Evolutionary conservation across 2,329 filamentous ascomycete species (phyloP).

Genomic region (Colletotrichum sansevieriae): DNA sequence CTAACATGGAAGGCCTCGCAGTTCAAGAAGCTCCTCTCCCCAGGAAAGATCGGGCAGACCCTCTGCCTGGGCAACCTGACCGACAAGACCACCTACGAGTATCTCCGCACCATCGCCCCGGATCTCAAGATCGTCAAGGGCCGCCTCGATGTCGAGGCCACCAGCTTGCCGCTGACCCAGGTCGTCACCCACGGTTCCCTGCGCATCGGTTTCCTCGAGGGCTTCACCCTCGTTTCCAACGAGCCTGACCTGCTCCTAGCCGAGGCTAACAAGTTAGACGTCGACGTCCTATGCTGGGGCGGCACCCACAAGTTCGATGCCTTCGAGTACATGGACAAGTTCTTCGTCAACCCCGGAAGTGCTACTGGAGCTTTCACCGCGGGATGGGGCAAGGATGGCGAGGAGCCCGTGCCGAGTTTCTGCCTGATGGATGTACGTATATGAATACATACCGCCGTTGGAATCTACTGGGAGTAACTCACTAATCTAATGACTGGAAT

Average conservation of each 20-base stretch:
- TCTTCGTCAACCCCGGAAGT: slow-evolving; percentile 78
- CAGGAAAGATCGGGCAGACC: slow-evolving; percentile 86
- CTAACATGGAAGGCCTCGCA: slow-evolving; percentile 49
- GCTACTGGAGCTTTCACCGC: slow-evolving; percentile 74
- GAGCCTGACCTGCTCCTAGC: slow-evolving; percentile 76
- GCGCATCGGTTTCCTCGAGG: slow-evolving; percentile 76
- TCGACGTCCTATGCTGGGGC: slow-evolving; percentile 77
- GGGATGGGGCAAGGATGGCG: slow-evolving; percentile 69
- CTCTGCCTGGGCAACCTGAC: slow-evolving; percentile 85
- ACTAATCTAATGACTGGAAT: slow-evolving; percentile 47
- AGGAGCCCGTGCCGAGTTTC: slow-evolving; percentile 89
- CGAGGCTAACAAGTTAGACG: slow-evolving; percentile 76
- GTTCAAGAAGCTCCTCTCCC: slow-evolving; percentile 89
- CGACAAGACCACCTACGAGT: slow-evolving; percentile 84
- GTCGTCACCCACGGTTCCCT: slow-evolving; percentile 75
- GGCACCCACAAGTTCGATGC: slow-evolving; percentile 78
- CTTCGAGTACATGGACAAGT: slow-evolving; percentile 81
- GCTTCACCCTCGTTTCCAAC: slow-evolving; percentile 75
- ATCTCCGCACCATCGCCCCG: slow-evolving; percentile 80
- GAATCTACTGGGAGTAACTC: slow-evolving; percentile 7
- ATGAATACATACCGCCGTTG: neutral
- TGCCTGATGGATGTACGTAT: slow-evolving; percentile 95
- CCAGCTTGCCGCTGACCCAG: slow-evolving; percentile 73
- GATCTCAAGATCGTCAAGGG: slow-evolving; percentile 79
- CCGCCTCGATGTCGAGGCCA: slow-evolving; percentile 75